These are phyloP conservation scores for Corylus avellana DNA, from an alignment of 306 rosid genomes.

Conservation along the genomic window DNA sequence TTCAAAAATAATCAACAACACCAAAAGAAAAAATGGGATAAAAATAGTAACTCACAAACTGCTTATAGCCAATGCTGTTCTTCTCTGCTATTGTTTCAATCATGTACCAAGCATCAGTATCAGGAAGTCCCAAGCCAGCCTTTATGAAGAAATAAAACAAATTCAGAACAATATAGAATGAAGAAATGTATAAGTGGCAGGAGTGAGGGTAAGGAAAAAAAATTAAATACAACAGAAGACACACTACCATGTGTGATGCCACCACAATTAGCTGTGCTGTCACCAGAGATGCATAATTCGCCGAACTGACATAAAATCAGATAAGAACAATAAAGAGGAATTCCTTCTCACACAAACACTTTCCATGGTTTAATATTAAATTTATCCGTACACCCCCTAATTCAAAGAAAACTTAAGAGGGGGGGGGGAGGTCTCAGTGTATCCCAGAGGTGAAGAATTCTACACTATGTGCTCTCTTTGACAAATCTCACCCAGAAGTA, in stretches of 20 bases:
- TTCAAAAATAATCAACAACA: conserved; percentile 6
- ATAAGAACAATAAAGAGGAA: conserved; percentile 23
- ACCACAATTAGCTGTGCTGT: conserved; percentile 75
- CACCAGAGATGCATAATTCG: conserved; percentile 88
- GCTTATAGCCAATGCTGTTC: conserved; percentile 88
- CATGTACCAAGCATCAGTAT: conserved; percentile 92
- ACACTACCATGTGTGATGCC: conserved; percentile 90
- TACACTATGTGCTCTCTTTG: not conserved
- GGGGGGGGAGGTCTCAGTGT: not conserved
- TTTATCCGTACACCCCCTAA: too few relatives aligned
- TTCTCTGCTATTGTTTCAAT: conserved; percentile 92
- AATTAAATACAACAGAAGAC: conserved; percentile 29
- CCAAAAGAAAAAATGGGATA: not conserved
- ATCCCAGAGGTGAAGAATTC: not conserved
- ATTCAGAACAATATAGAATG: conserved; percentile 21
- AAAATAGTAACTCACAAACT: conserved; percentile 64
- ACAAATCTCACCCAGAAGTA: conserved; percentile 10
- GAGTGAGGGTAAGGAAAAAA: conserved; percentile 19
- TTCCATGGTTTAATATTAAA: not conserved
- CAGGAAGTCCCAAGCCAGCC: conserved; percentile 98
- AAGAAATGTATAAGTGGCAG: conserved; percentile 1
- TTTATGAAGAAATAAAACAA: conserved; percentile 38
- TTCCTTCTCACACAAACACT: not conserved
- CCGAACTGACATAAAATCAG: conserved; percentile 52
- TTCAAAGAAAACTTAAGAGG: too few relatives aligned